phyloP scores from a whole-genome alignment of 441 rosid genomes.

The Adansonia gregorii region DNA sequence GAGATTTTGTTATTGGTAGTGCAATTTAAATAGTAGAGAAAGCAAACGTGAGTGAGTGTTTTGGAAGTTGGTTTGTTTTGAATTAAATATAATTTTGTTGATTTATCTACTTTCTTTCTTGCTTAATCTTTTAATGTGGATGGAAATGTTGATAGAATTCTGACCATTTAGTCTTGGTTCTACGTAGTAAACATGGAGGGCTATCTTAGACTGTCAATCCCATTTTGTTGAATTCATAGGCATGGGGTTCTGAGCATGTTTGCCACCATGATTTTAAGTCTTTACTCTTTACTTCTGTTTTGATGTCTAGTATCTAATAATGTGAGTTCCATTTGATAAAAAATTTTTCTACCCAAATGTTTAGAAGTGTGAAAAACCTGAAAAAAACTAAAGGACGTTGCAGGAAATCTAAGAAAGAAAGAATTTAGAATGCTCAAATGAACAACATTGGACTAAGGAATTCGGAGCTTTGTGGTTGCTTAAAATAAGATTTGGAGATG shows the following conservation, averaged over 20 bases:
- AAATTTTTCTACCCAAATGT: not conserved
- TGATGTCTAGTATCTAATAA: not conserved
- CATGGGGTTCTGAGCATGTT: not conserved
- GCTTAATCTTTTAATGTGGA: too few species aligned
- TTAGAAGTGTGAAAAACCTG: not conserved
- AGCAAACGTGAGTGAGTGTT: not conserved
- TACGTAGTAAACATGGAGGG: not conserved
- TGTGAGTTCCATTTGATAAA: not conserved
- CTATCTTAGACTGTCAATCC: not conserved
- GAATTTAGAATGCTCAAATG: not conserved
- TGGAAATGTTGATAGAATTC: too few species aligned
- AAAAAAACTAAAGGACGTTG: not conserved
- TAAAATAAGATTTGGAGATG: not conserved
- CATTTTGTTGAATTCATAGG: not conserved
- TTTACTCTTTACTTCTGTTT: not conserved
- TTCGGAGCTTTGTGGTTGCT: not conserved
- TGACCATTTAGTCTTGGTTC: not conserved
- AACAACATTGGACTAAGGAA: not conserved
- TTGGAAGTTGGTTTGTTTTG: not conserved
- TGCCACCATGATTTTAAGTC: not conserved
- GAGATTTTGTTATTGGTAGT: conserved; percentile 89
- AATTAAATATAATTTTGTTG: not conserved
- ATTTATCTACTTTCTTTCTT: not conserved
- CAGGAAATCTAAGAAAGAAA: not conserved
- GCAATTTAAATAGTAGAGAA: conserved; percentile 25